These are phyloP conservation scores for Syzygium grande DNA, from an alignment of 345 rosid genomes.

Conservation along the genomic window DNA sequence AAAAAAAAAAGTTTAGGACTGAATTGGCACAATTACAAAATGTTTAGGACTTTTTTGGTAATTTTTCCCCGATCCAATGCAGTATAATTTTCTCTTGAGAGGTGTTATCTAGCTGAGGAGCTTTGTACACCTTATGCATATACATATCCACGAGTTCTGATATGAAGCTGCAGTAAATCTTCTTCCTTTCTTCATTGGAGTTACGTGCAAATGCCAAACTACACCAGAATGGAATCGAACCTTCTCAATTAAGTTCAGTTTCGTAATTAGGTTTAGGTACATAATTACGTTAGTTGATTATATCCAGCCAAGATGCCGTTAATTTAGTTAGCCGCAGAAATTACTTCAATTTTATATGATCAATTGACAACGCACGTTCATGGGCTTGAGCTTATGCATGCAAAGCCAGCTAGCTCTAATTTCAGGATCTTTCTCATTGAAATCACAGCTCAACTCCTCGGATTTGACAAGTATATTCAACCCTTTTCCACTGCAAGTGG, in stretches of 20 bases:
- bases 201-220: neutral
- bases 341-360: neutral
- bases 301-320: neutral
- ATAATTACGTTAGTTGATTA: neutral
- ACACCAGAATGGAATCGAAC: neutral
- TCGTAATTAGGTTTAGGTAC: neutral
- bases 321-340: neutral
- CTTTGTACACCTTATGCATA: neutral
- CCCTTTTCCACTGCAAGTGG: constrained; percentile 21
- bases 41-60: too few species aligned
- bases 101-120: neutral
- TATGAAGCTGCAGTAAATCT: neutral
- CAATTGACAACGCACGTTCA: neutral
- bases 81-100: neutral
- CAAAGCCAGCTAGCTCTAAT: neutral
- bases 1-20: too few species aligned
- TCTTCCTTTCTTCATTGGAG: neutral
- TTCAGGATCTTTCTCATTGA: neutral
- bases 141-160: neutral
- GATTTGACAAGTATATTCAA: constrained; percentile 23
- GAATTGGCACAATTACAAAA: too few species aligned
- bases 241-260: neutral
- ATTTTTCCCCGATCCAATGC: too few species aligned
- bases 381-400: neutral
- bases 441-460: constrained; percentile 23